Percentiles rank a stretch among this genome's conserved stretches.
These are phyloP conservation scores for Lachancea kluyveri DNA, from an alignment of 805 yeast genomes.

Conservation along the genomic window DNA sequence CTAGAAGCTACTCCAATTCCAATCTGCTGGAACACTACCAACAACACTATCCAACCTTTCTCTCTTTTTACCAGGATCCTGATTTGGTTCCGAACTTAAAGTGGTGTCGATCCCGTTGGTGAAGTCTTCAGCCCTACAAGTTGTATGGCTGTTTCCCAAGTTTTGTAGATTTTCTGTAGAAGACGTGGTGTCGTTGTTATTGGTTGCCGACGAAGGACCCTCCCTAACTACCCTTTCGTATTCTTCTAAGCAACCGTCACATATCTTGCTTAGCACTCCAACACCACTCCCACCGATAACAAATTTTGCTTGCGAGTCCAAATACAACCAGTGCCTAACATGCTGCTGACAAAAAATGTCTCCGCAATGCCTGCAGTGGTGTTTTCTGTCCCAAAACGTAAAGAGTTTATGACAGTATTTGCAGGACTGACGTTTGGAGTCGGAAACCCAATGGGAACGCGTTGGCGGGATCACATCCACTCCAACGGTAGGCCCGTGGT, in stretches of 20 bases:
- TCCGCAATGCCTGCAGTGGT: slow-evolving; percentile 84
- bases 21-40: slow-evolving; percentile 61
- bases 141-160: too few species aligned
- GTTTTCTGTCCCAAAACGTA: slow-evolving; percentile 72
- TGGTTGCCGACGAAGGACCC: slow-evolving; percentile 5
- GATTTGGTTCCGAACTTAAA: slow-evolving; percentile 2
- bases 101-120: slow-evolving; percentile 1
- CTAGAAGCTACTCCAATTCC: slow-evolving; percentile 75
- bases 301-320: slow-evolving; percentile 54
- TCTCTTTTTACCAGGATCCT: slow-evolving; percentile 29
- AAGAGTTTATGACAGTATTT: slow-evolving; percentile 61
- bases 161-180: slow-evolving; percentile 1
- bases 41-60: slow-evolving; percentile 29
- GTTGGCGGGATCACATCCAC: slow-evolving; percentile 38
- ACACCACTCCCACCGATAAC: slow-evolving; percentile 64
- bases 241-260: slow-evolving; percentile 58
- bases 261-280: slow-evolving; percentile 52
- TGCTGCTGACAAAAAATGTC: slow-evolving; percentile 72
- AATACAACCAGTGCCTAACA: slow-evolving; percentile 48
- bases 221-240: slow-evolving; percentile 44
- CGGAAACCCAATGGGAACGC: slow-evolving; percentile 68
- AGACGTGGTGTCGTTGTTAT: slow-evolving; percentile 2
- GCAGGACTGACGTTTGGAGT: slow-evolving; percentile 58
- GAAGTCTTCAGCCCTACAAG: too few species aligned
- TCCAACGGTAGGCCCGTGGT: slow-evolving; percentile 5